Percentiles rank a stretch among this genome's conserved stretches.
Conservation (phyloP, 2,329 filamentous ascomycete genomes). For the Davidsoniella australis region DNA sequence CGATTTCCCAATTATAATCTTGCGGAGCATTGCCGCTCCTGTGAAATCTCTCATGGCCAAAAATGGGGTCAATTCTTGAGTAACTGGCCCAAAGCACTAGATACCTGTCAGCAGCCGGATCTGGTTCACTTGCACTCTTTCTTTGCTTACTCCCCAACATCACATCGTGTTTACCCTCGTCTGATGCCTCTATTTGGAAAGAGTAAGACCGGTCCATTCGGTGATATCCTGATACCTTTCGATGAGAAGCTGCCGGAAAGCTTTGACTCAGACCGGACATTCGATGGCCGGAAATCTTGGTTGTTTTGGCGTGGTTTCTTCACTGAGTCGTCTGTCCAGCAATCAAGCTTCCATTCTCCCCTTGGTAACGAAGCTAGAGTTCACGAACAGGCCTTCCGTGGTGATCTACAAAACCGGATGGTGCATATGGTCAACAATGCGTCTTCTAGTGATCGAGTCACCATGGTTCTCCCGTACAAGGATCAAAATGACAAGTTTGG, state of each 20-base stretch:
- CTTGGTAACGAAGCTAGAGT: constrained; percentile 30
- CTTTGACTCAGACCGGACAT: constrained; percentile 27
- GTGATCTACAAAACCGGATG: constrained; percentile 53
- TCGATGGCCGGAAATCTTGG: constrained; percentile 42
- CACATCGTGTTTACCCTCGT: constrained; percentile 42
- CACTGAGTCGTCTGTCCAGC: constrained; percentile 2
- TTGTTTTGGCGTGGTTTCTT: constrained; percentile 54
- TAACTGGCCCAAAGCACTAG: constrained; percentile 46
- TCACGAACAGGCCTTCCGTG: constrained; percentile 38
- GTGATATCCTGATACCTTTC: constrained; percentile 59
- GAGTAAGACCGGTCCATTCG: constrained; percentile 54
- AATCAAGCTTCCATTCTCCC: background rate
- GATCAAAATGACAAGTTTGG: constrained; percentile 20
- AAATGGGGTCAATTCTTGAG: constrained; percentile 42
- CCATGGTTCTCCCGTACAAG: constrained; percentile 36
- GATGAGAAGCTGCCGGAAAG: constrained; percentile 15
- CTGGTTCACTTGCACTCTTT: constrained; percentile 55
- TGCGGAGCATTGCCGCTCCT: constrained; percentile 6
- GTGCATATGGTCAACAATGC: constrained; percentile 51
- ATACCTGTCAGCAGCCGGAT: constrained; percentile 64
- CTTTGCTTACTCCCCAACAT: constrained; percentile 42
- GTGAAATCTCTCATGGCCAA: constrained; percentile 31
- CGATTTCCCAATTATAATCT: constrained; percentile 3
- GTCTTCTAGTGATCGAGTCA: constrained; percentile 30
- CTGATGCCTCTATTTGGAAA: constrained; percentile 62